Percentiles rank a stretch among this genome's conserved stretches.
These are phyloP conservation scores for Apiospora arundinis DNA, from an alignment of 2,329 filamentous ascomycete genomes.

Conservation along the genomic window DNA sequence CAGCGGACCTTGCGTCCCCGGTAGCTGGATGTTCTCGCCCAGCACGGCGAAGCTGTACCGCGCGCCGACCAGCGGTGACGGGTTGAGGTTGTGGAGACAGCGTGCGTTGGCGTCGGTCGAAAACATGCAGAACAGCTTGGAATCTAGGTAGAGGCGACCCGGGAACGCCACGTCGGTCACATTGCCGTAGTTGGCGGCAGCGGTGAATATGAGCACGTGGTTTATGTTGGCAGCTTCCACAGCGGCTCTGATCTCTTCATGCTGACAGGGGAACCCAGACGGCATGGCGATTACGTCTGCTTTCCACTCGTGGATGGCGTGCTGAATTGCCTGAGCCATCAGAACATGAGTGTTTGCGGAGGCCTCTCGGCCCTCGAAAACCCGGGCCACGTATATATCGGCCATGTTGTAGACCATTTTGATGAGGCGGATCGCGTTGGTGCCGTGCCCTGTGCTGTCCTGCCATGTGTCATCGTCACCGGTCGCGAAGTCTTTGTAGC, in stretches of 20 bases:
- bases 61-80: not conserved
- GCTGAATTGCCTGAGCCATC: not conserved
- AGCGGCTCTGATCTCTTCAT: not conserved
- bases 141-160: slow-evolving; percentile 20
- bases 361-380: not conserved
- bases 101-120: slow-evolving; percentile 23
- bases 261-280: not conserved
- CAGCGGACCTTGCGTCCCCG: not conserved
- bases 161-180: not conserved
- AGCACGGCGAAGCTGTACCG: slow-evolving; percentile 27
- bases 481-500: not conserved
- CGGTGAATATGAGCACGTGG: not conserved
- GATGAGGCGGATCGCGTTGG: not conserved
- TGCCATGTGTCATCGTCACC: not conserved
- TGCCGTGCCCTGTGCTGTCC: not conserved
- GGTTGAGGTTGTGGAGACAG: slow-evolving; percentile 23
- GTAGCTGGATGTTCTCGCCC: slow-evolving; percentile 23
- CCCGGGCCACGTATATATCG: not conserved
- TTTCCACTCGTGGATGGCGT: not conserved
- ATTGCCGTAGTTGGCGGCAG: not conserved
- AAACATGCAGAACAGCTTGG: slow-evolving; percentile 27
- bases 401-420: not conserved
- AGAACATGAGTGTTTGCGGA: not conserved
- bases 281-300: not conserved
- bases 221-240: not conserved